These are phyloP conservation scores for Kuraishia capsulata DNA, from an alignment of 805 yeast species.

Conservation along the genomic window DNA sequence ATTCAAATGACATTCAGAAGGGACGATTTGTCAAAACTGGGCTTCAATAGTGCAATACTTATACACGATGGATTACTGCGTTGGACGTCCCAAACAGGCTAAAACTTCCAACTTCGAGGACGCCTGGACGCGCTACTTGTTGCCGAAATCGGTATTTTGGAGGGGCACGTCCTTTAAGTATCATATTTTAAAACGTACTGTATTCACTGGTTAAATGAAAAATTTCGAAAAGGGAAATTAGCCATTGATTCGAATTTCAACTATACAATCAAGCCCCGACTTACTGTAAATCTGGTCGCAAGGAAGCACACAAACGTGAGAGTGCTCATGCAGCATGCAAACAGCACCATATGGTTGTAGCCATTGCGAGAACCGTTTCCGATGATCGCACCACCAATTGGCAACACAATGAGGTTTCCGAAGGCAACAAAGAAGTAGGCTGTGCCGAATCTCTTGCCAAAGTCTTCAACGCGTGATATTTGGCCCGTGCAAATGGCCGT, in stretches of 20 bases:
- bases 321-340: conserved; percentile 26
- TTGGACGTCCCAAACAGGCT: not conserved
- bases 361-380: conserved; percentile 23
- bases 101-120: not conserved
- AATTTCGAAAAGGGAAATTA: too few species aligned
- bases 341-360: conserved; percentile 21
- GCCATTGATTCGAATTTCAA: too few species aligned
- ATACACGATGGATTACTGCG: too few species aligned
- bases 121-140: too few species aligned
- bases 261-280: not conserved
- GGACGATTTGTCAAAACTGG: too few species aligned
- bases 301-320: not conserved
- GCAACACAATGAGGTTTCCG: conserved; percentile 35
- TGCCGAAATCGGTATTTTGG: too few species aligned
- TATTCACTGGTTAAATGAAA: too few species aligned
- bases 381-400: conserved; percentile 39
- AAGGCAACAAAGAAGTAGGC: conserved; percentile 52
- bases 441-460: conserved; percentile 64
- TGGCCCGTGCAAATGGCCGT: conserved; percentile 65
- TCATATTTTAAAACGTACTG: too few species aligned
- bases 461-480: conserved; percentile 52
- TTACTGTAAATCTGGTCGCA: not conserved
- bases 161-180: too few species aligned
- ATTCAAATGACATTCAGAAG: not conserved
- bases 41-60: too few species aligned